Evolutionary conservation across 2,329 filamentous ascomycete species (phyloP).

Genomic region (Xylaria hypoxylon): DNA sequence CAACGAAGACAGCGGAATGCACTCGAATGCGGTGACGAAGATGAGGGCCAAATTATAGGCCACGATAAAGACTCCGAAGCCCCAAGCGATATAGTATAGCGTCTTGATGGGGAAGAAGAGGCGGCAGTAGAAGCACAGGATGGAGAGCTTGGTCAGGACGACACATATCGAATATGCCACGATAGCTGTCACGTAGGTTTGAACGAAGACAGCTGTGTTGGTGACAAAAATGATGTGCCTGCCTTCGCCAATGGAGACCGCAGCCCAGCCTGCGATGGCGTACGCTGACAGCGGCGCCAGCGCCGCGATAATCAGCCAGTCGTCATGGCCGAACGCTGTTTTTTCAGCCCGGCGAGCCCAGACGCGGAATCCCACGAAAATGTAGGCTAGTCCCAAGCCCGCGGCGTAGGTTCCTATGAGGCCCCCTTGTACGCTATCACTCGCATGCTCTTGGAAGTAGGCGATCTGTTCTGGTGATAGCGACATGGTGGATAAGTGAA

Average conservation of each 20-base stretch:
- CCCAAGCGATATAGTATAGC: constrained; percentile 5
- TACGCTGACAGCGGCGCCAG: background rate
- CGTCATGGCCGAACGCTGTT: background rate
- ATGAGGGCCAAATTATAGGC: constrained; percentile 17
- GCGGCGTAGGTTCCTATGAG: constrained; percentile 4
- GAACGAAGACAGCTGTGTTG: background rate
- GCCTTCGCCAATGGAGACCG: background rate
- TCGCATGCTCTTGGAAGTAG: constrained; percentile 14
- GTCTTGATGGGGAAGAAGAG: constrained; percentile 1
- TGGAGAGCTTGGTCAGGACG: constrained; percentile 14
- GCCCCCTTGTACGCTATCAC: background rate
- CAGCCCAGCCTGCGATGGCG: background rate
- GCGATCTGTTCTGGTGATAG: constrained; percentile 15
- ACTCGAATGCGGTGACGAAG: constrained; percentile 8
- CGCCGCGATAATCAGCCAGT: constrained; percentile 15
- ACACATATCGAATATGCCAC: background rate
- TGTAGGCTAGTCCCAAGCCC: constrained; percentile 12
- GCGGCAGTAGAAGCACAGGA: constrained; percentile 16
- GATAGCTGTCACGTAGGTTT: background rate
- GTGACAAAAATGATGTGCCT: constrained; percentile 21
- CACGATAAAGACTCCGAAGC: constrained; percentile 7
- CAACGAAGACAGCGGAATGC: constrained; percentile 7
- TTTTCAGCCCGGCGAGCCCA: background rate
- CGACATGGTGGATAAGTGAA: constrained; percentile 1
- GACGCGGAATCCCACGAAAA: constrained; percentile 4